Evolutionary conservation across 2,329 filamentous ascomycete genomes (phyloP), one percentile per base, ranked within the genome.

Genomic region (Botrytis byssoidea): DNA sequence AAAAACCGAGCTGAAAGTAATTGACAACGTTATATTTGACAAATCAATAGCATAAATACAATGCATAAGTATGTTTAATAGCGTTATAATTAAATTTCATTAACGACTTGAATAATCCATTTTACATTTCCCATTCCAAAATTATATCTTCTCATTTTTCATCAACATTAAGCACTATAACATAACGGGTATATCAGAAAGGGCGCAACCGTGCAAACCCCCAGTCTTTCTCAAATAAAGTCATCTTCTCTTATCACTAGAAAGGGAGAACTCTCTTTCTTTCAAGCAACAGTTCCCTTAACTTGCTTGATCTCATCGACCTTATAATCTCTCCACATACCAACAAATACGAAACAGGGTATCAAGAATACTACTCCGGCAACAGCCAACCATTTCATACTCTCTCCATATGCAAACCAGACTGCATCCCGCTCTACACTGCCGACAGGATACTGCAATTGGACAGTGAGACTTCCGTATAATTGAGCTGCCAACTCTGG

Each of bases 361-460:
- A 79, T 80, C 85, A 83, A 16, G 85, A 81, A 42, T 79, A 84
- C 44, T 83, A 72, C 29, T 80, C 80, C 25, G 73, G 74, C 16
- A 81, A 81, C 46, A 80, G 83, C 83, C 81, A 85, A 7, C 80
- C 83, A 83, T 84, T 84, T 25, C 82, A 81, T 87, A 0, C 86
- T 83, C 66, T 87, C 85, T 1, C 83, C 86, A 76, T 93, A 93
- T 0, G 90, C 88, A 25, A 83, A 81, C 69, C 89, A 86, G 74
- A 93, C 91, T 0, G 86, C 91, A n/a, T 63, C 70, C 8, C 90
- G 81, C 25, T 84, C 85, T 0, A 85, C 82, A 5, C 81, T 85
- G 1, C 88, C 88, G 42, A 84, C 77, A 0, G 83, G 81, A 78
- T 89, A 91, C 32, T 81, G 81, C 6, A 89, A 80, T 76, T 92